These are phyloP conservation scores for Thelephora aurantiotincta DNA, from an alignment of 768 basidiomycete species.

Conservation along the genomic window DNA sequence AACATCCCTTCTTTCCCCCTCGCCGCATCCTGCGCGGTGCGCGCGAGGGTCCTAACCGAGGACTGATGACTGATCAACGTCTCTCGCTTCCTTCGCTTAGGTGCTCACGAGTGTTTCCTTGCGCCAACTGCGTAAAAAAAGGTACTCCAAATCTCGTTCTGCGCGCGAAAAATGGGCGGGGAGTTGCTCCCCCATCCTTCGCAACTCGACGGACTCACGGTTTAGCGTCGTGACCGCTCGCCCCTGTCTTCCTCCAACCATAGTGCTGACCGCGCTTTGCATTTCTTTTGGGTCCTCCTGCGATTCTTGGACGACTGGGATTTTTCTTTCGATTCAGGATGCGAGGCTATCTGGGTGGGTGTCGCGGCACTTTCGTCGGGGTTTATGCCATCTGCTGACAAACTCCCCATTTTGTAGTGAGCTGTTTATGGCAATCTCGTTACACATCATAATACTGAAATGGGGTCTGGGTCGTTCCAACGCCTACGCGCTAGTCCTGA, in stretches of 20 bases:
- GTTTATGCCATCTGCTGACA: slow-evolving; percentile 2
- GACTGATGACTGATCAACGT: slow-evolving; percentile 4
- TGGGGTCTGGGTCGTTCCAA: slow-evolving; percentile 6
- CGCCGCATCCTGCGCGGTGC: too few relatives aligned
- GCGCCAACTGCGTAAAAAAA: slow-evolving; percentile 25
- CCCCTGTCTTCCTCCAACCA: neutral
- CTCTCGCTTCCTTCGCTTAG: slow-evolving; percentile 17
- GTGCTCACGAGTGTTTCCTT: slow-evolving; percentile 54
- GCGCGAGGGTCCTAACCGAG: slow-evolving; percentile 3
- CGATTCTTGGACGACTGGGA: too few relatives aligned
- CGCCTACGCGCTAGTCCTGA: slow-evolving; percentile 2
- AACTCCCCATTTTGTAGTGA: neutral
- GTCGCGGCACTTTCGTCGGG: slow-evolving; percentile 17
- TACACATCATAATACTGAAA: neutral
- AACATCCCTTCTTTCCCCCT: too few relatives aligned
- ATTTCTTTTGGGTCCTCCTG: too few relatives aligned
- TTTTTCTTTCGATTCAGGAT: slow-evolving; percentile 10
- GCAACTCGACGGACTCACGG: too few relatives aligned
- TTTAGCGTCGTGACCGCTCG: too few relatives aligned
- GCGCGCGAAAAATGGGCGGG: too few relatives aligned
- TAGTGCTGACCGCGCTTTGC: neutral
- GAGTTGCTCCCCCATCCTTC: too few relatives aligned
- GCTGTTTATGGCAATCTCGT: too few relatives aligned
- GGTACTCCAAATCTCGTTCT: slow-evolving; percentile 3
- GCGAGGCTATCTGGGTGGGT: slow-evolving; percentile 50